Base-by-base conservation (phyloP, 1,284 basidiomycete species). In the Tetrapyrgos nigripes region DNA sequence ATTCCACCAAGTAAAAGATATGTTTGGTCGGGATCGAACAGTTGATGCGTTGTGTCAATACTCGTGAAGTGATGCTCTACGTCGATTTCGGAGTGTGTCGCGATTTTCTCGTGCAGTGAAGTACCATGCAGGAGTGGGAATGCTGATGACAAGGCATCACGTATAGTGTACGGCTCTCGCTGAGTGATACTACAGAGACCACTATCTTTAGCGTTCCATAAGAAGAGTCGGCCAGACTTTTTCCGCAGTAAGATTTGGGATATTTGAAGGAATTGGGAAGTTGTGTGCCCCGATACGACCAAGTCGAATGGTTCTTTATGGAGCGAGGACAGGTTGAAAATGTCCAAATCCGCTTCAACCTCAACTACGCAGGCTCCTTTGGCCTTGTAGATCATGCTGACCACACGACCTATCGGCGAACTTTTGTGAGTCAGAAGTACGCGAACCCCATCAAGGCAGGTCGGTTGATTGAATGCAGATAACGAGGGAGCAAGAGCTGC, bases 1-100 rank as follows among this genome's bases (percentile, higher is more conserved):
- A 76, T 68, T 6, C 74, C 75, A 28, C 75, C 75, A n/a, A 76
- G 51, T 13, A 70, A 50, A 2, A 70, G 21, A 47, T 69, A 69
- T 3, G 59, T 48, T 47, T 67, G 66, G 9, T 58, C 24, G 21
- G 57, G n/a, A 46, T 61, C 58, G 50, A 66, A 65, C 27, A 66
- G 21, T 23, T 29, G 27, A 29, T 52, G 29, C 24, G 35, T 23
- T 17, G 46, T 26, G 11, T 5, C 27, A 10, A 24, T 17, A 17
- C 24, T 26, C 46, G 24, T 5, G 23, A 17, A 24, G n/a, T 54
- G 28, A 11, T 24, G 14, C 8, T 4, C 17, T 3, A 8, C 4
- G 8, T 29, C 28, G 27, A 46, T 17, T 31, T 5, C 46, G 13
- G n/a, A 33, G n/a, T 44, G 3, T 29, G 19, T 27, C 17, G 31